phyloP scores from a whole-genome alignment of 768 basidiomycete species.

The Trametes meyenii region DNA sequence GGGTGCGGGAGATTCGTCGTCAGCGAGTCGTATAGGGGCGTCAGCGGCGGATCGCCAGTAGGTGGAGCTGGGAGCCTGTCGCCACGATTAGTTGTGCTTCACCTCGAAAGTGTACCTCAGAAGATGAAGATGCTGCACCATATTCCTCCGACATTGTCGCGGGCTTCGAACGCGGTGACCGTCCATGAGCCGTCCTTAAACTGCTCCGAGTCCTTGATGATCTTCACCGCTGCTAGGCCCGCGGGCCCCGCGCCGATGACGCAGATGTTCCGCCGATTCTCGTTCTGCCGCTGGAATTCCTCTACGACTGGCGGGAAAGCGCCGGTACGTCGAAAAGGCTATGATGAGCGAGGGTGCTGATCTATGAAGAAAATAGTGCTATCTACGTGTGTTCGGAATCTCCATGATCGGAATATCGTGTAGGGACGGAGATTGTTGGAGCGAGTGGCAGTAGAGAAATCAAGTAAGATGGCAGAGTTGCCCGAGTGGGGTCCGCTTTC shows the following conservation, averaged over 20 bases:
- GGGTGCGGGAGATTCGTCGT: conserved; percentile 85
- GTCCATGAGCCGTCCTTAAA: conserved; percentile 64
- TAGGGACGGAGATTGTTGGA: too few relatives aligned
- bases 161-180: conserved; percentile 63
- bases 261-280: conserved; percentile 45
- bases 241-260: conserved; percentile 79
- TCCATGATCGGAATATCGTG: not conserved
- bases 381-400: conserved; percentile 11
- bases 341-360: not conserved
- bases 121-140: conserved; percentile 55
- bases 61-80: conserved; percentile 58
- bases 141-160: conserved; percentile 70
- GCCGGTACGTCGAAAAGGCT: not conserved
- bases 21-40: conserved; percentile 77
- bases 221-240: conserved; percentile 71
- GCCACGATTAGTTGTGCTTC: not conserved
- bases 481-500: too few relatives aligned
- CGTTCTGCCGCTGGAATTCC: conserved; percentile 5
- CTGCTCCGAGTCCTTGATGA: conserved; percentile 60
- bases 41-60: conserved; percentile 54
- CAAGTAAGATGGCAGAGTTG: too few relatives aligned
- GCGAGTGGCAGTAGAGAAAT: too few relatives aligned
- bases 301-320: not conserved
- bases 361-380: not conserved
- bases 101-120: not conserved